phyloP scores from a whole-genome alignment of 139 green algal species.

The Chlorella sp. region DNA sequence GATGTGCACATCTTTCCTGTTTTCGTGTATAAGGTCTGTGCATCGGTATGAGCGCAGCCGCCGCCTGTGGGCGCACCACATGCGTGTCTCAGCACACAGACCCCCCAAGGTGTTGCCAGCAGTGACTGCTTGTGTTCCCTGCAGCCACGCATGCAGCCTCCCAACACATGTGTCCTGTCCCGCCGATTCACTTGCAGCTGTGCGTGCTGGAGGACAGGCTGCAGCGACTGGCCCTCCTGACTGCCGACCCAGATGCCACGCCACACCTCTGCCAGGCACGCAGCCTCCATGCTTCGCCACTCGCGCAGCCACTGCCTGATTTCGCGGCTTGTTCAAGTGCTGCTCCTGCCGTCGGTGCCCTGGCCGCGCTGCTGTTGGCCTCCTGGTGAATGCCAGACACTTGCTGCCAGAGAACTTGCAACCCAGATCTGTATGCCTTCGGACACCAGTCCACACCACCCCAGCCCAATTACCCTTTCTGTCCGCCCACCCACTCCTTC shows the following conservation, averaged over 20 bases:
- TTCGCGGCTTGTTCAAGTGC: background rate
- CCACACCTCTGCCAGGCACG: background rate
- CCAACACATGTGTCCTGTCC: background rate
- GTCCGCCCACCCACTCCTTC: background rate
- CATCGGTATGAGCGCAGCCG: too few relatives aligned
- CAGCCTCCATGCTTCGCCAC: background rate
- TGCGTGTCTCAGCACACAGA: background rate
- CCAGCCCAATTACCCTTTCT: background rate
- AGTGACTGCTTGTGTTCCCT: too few relatives aligned
- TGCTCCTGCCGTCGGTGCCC: background rate
- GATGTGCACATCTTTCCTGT: background rate
- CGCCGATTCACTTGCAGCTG: slow-evolving; percentile 35
- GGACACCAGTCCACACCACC: too few relatives aligned
- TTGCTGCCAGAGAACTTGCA: background rate
- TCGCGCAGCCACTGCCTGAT: too few relatives aligned
- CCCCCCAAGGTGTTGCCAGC: background rate
- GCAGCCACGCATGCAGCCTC: background rate
- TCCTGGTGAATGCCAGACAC: background rate
- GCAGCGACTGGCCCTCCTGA: slow-evolving; percentile 39
- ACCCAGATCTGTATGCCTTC: too few relatives aligned
- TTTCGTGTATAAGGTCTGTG: background rate
- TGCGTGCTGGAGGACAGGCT: slow-evolving; percentile 72
- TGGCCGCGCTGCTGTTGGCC: background rate
- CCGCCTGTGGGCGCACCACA: background rate
- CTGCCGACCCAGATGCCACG: background rate